Base-by-base conservation (phyloP, 306 rosid genomes). In the Pachyrhizus erosus region DNA sequence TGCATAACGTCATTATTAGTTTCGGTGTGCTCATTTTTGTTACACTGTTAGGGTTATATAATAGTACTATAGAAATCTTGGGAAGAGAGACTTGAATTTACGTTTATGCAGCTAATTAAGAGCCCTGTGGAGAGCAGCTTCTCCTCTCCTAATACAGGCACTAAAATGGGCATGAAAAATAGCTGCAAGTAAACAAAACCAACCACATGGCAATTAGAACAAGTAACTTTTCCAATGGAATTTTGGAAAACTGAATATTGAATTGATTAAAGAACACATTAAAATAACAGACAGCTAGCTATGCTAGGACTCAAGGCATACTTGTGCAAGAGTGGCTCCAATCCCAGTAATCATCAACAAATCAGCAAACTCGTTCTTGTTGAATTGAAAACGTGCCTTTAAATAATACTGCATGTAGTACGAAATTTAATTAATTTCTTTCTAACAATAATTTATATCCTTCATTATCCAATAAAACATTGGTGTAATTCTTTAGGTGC, bases 381-480 rank as follows among this genome's bases (percentile, higher is more conserved):
- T 81, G 89, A 86, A 96, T 57, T 89, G 92, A 82, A 93, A 96
- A 11, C 96, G 94, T 21, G 99, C 99, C 91, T 90, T 96, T 42
- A 93, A 82, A 88, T 75, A 93, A 67, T 92, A 96, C 99, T 96
- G 97, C 92, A 91, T n/a, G 33, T 26, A 9, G 73, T 37, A 33
- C 1, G 18, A 86, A 71, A 61, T 76, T 74, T 37, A 57, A 48
- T 75, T 65, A 75, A 49, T 33, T 34, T 52, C 60, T 18, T 21
- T 34, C 2, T 39, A 14, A 14, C 68, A 54, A 40, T 57, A 51
- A 74, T n/a, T 71, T 31, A 9, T n/a, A 13, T 71, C 9, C 60
- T 24, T 48, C 43, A 31, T 49, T n/a, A n/a, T 73, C 31, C 29
- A 29, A 4, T 29, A 23, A 23, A 57, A 57, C 31, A 23, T 12